Conservation (phyloP, 352 stramenopile genomes). For the Detonula confervacea region DNA sequence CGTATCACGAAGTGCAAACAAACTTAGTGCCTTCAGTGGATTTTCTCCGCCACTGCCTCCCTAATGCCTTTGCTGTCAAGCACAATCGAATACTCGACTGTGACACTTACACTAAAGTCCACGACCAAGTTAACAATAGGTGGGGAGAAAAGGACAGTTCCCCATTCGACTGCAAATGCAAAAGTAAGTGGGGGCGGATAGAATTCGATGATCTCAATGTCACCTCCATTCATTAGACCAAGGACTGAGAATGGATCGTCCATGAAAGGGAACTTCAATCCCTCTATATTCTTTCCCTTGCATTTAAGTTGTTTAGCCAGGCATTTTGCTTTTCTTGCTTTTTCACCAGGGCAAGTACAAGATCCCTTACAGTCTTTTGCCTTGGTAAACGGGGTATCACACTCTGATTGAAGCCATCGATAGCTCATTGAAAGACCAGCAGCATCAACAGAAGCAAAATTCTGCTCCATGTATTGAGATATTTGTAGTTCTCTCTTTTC, state of each 20-base stretch:
- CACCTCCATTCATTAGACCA: slow-evolving; percentile 17
- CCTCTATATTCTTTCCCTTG: background rate
- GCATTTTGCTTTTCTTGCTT: background rate
- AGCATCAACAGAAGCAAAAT: background rate
- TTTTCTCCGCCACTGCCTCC: slow-evolving; percentile 16
- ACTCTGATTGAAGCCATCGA: background rate
- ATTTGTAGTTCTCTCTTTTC: background rate
- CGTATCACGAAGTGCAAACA: slow-evolving; percentile 23
- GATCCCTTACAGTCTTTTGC: background rate
- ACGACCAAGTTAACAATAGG: slow-evolving; percentile 13
- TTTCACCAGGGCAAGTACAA: background rate
- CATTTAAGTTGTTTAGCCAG: background rate
- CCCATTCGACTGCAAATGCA: slow-evolving; percentile 5
- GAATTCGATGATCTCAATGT: slow-evolving; percentile 31
- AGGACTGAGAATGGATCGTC: slow-evolving; percentile 10
- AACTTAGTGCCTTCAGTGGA: slow-evolving; percentile 15
- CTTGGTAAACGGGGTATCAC: background rate
- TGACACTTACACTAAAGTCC: slow-evolving; percentile 9
- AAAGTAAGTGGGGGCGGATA: slow-evolving; percentile 1
- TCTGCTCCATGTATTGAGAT: background rate
- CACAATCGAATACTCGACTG: slow-evolving; percentile 4
- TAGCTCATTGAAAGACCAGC: background rate
- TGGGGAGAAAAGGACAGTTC: slow-evolving; percentile 13
- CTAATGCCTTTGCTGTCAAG: slow-evolving; percentile 30
- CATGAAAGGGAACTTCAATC: slow-evolving; percentile 28